Evolutionary conservation across 2,329 filamentous ascomycete genomes (phyloP), one percentile per base, ranked within the genome.

Genomic region (Bipolaris zeicola): DNA sequence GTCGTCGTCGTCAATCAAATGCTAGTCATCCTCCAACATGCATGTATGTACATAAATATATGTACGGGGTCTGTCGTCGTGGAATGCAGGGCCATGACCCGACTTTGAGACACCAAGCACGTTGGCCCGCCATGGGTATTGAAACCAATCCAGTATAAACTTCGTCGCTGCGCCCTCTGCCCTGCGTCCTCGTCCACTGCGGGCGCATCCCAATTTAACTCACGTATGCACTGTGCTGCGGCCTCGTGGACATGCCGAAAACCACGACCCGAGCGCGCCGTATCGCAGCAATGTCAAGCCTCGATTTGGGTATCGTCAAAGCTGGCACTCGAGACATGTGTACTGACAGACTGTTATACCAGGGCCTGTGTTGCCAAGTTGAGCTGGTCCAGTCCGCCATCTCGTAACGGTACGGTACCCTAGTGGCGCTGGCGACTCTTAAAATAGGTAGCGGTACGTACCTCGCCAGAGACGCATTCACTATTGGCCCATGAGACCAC

Each of bases 211-310:
- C 37, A 50, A 50, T 50, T 50, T 50, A 24, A 37, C 47, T 28
- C 45, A 48, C 31, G 18, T 36, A 34, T 48, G 45, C 45, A 36
- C 45, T 38, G 45, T 38, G 45, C 43, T 45, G 43, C 43, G 26
- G 43, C 18, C 26, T 34, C 43, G 24, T 34, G 20, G 20, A 13
- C 18, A 36, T 36, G 31, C 43, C 43, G 31, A 46, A 22, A 48
- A 7, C 13, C 7, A 48, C 34, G 7, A 16, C 20, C 33, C 5
- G n/a, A 22, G 18, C 20, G 36, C 47, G 7, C 36, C 24, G 24
- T 13, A 8, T 13, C 47, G 16, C 34, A 22, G 6, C 16, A 49
- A 10, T 31, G 14, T 14, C 16, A 24, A 24, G 14, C 20, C 44
- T 34, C 6, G 31, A n/a, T 16, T 33, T 28, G 26, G 2, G 8